These are phyloP conservation scores for Lotmaria passim DNA, from an alignment of 208 protist species.

Conservation along the genomic window DNA sequence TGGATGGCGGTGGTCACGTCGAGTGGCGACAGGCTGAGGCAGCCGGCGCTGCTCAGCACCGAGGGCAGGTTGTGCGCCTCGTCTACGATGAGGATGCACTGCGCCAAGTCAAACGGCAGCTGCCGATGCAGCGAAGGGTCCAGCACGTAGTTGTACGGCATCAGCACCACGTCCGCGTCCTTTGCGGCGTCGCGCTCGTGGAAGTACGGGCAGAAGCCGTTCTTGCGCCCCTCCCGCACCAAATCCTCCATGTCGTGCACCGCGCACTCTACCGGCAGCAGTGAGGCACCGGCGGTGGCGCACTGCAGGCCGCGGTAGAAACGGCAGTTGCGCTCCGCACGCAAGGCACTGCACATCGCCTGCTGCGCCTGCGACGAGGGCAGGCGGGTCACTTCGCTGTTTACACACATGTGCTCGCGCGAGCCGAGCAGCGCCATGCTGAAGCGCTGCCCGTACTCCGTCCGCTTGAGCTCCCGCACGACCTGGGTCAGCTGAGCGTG, in stretches of 20 bases:
- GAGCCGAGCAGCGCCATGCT: conserved; percentile 93
- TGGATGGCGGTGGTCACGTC: conserved; percentile 82
- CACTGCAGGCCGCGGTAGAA: conserved; percentile 69
- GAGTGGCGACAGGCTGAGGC: conserved; percentile 69
- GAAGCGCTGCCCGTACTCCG: conserved; percentile 77
- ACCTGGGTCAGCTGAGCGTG: conserved; percentile 98
- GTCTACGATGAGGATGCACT: conserved; percentile 95
- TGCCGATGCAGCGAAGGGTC: conserved; percentile 89
- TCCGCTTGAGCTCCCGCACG: conserved; percentile 95
- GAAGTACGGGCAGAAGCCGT: conserved; percentile 96
- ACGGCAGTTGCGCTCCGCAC: conserved; percentile 72
- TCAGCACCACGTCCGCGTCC: conserved; percentile 95
- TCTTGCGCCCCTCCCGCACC: conserved; percentile 60
- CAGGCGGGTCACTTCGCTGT: conserved; percentile 83
- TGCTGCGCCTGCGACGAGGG: conserved; percentile 71
- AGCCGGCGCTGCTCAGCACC: conserved; percentile 63
- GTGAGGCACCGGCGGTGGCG: conserved; percentile 17
- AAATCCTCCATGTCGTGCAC: conserved; percentile 96
- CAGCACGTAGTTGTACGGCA: conserved; percentile 99
- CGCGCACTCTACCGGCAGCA: conserved; percentile 32
- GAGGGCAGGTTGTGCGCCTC: conserved; percentile 97
- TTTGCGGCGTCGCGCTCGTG: conserved; percentile 80
- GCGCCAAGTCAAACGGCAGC: conserved; percentile 79
- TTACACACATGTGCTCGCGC: conserved; percentile 97
- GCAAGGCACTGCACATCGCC: conserved; percentile 70